Evolutionary conservation across 225 moss, liverwort and hornwort genomes (phyloP).

Genomic region (Bryum argenteum): DNA sequence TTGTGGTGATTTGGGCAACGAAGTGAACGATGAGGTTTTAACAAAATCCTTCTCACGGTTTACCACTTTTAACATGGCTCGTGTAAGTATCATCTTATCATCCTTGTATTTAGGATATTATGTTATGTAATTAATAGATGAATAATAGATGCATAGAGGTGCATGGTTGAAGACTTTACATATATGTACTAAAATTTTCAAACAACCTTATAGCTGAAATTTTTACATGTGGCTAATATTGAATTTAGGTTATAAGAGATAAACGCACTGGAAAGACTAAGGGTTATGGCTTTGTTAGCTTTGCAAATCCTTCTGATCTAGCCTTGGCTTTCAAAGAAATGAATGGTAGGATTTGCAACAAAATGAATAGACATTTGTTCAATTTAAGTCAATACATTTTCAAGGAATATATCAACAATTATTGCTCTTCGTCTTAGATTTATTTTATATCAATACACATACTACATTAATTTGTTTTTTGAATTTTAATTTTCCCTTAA

Average conservation of each 20-base stretch:
- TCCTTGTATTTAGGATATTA: neutral
- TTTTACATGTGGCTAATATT: no score
- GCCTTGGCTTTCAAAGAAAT: conserved; percentile 95
- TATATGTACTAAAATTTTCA: no score
- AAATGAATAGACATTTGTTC: neutral
- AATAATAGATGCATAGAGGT: neutral
- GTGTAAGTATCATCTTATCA: conserved; percentile 42
- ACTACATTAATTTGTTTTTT: no score
- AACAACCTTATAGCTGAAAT: no score
- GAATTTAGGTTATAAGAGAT: conserved; percentile 73
- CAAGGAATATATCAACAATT: neutral
- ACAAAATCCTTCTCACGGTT: conserved; percentile 84
- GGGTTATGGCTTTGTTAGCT: conserved; percentile 96
- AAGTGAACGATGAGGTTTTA: conserved; percentile 92
- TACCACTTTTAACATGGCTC: conserved; percentile 81
- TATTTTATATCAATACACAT: no score
- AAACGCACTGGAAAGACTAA: conserved; percentile 93
- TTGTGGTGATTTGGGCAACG: conserved; percentile 87
- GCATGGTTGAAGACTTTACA: neutral
- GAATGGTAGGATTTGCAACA: conserved; percentile 62
- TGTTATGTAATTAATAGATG: neutral
- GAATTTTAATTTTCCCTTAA: no score
- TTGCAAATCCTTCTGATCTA: conserved; percentile 85
- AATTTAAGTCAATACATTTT: neutral
- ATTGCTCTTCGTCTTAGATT: no score